These are phyloP conservation scores for Cercospora sesami DNA, from an alignment of 2,329 filamentous ascomycete genomes.

Conservation along the genomic window DNA sequence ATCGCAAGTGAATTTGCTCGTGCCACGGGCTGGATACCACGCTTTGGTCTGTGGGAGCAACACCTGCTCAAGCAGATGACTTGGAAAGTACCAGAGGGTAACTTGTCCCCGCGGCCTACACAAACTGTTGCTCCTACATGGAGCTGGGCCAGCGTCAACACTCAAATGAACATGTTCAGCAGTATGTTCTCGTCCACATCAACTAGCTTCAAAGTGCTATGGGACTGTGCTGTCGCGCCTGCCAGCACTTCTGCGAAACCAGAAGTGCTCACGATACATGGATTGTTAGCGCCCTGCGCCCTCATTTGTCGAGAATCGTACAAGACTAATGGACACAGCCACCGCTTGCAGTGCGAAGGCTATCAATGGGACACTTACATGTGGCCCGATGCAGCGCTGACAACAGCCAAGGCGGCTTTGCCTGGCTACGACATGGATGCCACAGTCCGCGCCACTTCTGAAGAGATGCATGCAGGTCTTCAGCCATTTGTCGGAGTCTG, in stretches of 20 bases:
- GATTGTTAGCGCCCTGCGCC: not conserved
- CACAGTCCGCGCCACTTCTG: not conserved
- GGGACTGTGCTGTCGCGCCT: not conserved
- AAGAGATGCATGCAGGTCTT: not conserved
- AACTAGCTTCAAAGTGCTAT: not conserved
- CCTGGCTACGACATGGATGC: not conserved
- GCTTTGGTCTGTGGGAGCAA: not conserved
- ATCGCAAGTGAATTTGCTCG: not conserved
- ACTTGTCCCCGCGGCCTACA: not conserved
- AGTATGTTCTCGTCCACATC: not conserved
- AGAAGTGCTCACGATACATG: not conserved
- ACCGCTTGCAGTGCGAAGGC: not conserved
- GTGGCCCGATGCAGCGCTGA: not conserved
- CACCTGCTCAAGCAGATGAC: not conserved
- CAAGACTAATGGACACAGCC: not conserved
- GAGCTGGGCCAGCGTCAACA: not conserved
- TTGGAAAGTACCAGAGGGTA: not conserved
- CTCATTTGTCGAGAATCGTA: not conserved
- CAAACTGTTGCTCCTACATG: not conserved
- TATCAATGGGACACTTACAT: slow-evolving; percentile 3
- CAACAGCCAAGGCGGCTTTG: not conserved
- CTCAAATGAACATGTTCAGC: not conserved
- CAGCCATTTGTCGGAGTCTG: not conserved
- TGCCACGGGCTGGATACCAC: not conserved
- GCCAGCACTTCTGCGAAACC: not conserved